These are phyloP conservation scores for Elsinoe batatas DNA, from an alignment of 2,329 filamentous ascomycete genomes.

Conservation along the genomic window DNA sequence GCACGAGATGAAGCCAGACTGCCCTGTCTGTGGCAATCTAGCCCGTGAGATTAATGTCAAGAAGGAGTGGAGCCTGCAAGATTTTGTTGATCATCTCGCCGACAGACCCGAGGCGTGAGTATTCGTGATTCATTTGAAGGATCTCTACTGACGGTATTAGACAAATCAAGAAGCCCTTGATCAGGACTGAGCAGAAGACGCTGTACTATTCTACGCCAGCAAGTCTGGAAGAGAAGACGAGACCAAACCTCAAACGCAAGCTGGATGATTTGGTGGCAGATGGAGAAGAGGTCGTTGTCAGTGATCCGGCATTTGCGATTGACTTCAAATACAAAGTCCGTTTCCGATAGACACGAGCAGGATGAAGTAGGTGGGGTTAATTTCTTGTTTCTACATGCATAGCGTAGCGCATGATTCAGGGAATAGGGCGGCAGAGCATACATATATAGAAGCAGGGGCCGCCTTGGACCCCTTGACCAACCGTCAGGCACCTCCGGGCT, in stretches of 20 bases:
- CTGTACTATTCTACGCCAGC: slow-evolving; percentile 83
- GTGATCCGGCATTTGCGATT: slow-evolving; percentile 78
- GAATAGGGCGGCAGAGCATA: neutral
- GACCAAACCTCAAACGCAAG: slow-evolving; percentile 70
- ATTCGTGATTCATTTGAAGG: neutral
- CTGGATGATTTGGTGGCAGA: slow-evolving; percentile 65
- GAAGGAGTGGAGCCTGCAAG: slow-evolving; percentile 61
- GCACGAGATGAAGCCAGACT: slow-evolving; percentile 88
- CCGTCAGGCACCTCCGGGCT: slow-evolving; percentile 1
- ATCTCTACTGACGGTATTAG: slow-evolving; percentile 17
- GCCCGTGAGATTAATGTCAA: slow-evolving; percentile 66
- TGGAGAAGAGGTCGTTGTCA: slow-evolving; percentile 84
- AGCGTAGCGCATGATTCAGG: slow-evolving; percentile 10
- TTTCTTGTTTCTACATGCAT: neutral
- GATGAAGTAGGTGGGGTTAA: neutral
- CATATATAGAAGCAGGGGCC: neutral
- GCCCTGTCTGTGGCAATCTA: slow-evolving; percentile 81
- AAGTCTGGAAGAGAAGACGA: slow-evolving; percentile 72
- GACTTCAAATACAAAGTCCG: slow-evolving; percentile 53
- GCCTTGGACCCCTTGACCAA: slow-evolving; percentile 4
- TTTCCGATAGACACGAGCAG: slow-evolving; percentile 26
- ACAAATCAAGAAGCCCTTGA: slow-evolving; percentile 86
- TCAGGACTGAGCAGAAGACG: slow-evolving; percentile 70
- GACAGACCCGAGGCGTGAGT: slow-evolving; percentile 64
- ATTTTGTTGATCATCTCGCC: slow-evolving; percentile 76